Base-by-base conservation (phyloP, 352 stramenopile genomes). In the Pythium scleroteichum region DNA sequence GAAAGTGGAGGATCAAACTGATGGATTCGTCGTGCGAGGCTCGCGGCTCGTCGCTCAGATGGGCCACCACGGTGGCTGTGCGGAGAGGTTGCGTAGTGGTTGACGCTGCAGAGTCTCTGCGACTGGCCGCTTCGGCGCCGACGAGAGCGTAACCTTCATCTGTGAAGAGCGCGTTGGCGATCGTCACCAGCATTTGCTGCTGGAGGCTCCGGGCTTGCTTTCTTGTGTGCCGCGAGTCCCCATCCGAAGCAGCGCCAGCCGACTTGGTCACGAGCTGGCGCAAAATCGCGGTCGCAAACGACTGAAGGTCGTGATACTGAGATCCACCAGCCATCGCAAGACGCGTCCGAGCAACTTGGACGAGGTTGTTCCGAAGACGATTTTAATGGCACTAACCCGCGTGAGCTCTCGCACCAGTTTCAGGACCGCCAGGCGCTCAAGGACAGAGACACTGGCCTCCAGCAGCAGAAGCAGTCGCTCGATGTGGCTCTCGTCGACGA, bases 1-100 rank as follows among this genome's bases (percentile, higher is more conserved):
- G 24, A 14, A 59, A 54, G 33, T 66, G 58, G 17, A 59, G 48
- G 16, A 66, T 59, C 12, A 66, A 48, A 12, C 45, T 44, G 7
- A 50, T n/a, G 22, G 29, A 9, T 27, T 17, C 29, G n/a, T n/a
- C n/a, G n/a, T n/a, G n/a, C n/a, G n/a, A n/a, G n/a, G n/a, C n/a
- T n/a, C n/a, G n/a, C n/a, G n/a, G n/a, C n/a, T n/a, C n/a, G n/a
- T n/a, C n/a, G n/a, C n/a, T n/a, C n/a, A n/a, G n/a, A n/a, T 17
- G 19, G 2, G 49, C 49, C 19, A 22, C 29, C 17, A 55, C 27
- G 16, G 49, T 46, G 9, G 20, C 49, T 6, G 20, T 22, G 32
- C 16, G 33, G 3, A 32, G 7, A 9, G 42, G 29, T 20, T 26
- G 45, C 2, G 8, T 13, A 13, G 20, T 14, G 4, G 16, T 26